phyloP scores from a whole-genome alignment of 202 grass and related monocot species.

The Zoysia matrella region DNA sequence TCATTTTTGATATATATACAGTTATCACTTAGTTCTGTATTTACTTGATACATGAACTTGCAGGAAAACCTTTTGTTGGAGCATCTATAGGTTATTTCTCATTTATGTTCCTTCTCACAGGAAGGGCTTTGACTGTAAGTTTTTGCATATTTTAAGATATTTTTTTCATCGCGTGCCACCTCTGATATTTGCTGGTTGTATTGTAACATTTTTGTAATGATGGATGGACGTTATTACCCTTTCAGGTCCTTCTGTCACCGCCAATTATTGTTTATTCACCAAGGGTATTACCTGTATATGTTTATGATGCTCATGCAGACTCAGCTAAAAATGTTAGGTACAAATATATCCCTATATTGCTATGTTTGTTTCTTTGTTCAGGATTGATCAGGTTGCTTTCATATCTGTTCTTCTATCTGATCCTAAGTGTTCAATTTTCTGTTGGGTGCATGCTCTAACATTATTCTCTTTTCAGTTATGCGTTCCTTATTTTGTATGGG shows the following conservation, averaged over 20 bases:
- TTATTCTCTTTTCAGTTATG: constrained; percentile 67
- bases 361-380: constrained; percentile 24
- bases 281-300: constrained; percentile 94
- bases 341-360: constrained; percentile 22
- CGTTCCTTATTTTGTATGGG: constrained; percentile 92
- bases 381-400: constrained; percentile 34
- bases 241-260: constrained; percentile 93
- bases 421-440: constrained; percentile 42
- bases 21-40: constrained; percentile 31
- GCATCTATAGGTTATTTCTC: constrained; percentile 98
- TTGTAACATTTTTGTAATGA: constrained; percentile 7
- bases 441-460: constrained; percentile 40
- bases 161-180: constrained; percentile 18
- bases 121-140: constrained; percentile 98
- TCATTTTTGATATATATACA: constrained; percentile 37
- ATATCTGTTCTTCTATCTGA: constrained; percentile 31
- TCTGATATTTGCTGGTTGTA: constrained; percentile 32
- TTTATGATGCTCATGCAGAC: constrained; percentile 99
- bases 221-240: constrained; percentile 35
- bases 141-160: constrained; percentile 50
- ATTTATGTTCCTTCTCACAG: constrained; percentile 98
- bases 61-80: constrained; percentile 94
- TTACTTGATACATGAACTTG: constrained; percentile 28
- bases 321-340: constrained; percentile 99
- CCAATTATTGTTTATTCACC: constrained; percentile 99